Evolutionary conservation across 108 stramenopile genomes (phyloP), one percentile per base, ranked within the genome.

Genomic region (Aureococcus anophagefferens): DNA sequence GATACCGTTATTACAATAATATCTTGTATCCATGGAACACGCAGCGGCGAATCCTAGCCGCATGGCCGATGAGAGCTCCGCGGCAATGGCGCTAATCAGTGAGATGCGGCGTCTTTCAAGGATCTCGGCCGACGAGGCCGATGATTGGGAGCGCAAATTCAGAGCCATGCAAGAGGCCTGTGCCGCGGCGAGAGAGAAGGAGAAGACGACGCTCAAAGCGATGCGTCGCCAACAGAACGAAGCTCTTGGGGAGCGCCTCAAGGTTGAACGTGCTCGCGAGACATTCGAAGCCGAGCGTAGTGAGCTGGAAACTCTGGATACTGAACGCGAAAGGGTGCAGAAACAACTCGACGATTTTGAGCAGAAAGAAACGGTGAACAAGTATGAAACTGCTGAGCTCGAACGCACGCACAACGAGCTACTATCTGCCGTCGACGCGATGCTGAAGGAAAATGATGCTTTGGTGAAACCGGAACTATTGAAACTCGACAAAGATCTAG

Each of bases 381-480:
- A 77, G 37, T 69, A 74, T 40, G 72, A 79, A 68, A 33, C 70
- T 0, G 37, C 30, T 21, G 82, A 79, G 72, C 62, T 71, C 11
- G 36, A 71, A 16, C 40, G 35, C 16, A 62, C 28, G 18, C 44
- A 73, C 35, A 73, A 72, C 14, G 77, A 81, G 46, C 68, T 72
- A 3, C 31, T 33, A 30, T 37, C 64, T 16, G 14, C 35, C 11
- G 45, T 82, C 29, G 81, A 82, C 35, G 77, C 46, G 36, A 74
- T 83, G 30, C 46, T 25, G 31, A 37, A 73, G 71, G 83, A 86
- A 29, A 87, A 87, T 30, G 74, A 67, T 28, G 29, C 62, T 28
- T 32, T 79, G 37, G 85, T 86, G 33, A 37, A 70, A 13, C 86
- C 86, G 4, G 82, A 72, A 32, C 73, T 83, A 0, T 45, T 40